These are phyloP conservation scores for Quercus berberidifolia DNA, from an alignment of 306 rosid genomes.

Conservation along the genomic window DNA sequence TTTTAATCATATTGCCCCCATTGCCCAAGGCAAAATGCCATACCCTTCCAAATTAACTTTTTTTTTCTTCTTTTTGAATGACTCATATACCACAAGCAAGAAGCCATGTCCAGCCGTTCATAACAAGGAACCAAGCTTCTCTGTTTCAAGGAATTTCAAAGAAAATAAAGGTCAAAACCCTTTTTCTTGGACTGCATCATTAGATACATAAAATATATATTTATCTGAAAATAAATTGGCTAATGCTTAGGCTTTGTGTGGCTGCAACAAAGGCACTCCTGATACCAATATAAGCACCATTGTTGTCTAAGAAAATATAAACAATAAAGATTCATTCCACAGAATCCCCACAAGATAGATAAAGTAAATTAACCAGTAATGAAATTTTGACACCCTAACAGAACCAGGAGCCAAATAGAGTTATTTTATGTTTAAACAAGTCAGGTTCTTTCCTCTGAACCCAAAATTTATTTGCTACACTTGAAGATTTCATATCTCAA, in stretches of 20 bases:
- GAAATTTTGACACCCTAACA: neutral
- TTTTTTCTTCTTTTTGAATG: too few relatives aligned
- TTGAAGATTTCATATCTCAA: neutral
- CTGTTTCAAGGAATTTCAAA: neutral
- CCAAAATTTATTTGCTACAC: neutral
- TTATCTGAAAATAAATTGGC: neutral
- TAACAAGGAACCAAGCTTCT: neutral
- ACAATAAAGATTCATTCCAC: neutral
- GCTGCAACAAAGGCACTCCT: neutral
- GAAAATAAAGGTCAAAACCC: neutral
- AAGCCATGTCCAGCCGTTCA: neutral
- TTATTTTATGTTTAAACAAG: neutral
- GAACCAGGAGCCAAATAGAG: neutral
- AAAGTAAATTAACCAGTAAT: neutral
- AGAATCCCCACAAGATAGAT: neutral
- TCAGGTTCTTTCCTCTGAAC: neutral
- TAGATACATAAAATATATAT: neutral
- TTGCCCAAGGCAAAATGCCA: too few relatives aligned
- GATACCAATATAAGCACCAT: neutral
- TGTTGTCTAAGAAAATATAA: neutral
- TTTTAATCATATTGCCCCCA: too few relatives aligned
- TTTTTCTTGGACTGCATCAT: neutral
- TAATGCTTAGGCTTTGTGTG: neutral
- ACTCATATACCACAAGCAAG: neutral
- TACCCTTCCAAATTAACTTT: too few relatives aligned